Evolutionary conservation across 2,329 filamentous ascomycete genomes (phyloP).

Genomic region (Colletotrichum tabaci): DNA sequence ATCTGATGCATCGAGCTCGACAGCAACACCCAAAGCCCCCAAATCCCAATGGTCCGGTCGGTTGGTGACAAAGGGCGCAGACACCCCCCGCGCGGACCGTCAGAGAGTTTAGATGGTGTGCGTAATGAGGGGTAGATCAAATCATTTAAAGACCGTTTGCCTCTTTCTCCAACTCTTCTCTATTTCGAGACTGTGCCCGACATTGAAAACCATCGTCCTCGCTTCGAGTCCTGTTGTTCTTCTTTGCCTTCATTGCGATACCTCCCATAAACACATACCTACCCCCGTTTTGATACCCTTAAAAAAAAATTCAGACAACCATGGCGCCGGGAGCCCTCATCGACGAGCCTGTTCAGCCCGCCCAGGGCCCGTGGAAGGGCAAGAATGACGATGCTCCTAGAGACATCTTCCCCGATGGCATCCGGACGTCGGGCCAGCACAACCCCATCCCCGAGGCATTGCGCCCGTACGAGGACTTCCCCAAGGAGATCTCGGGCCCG

Average conservation of each 20-base stretch:
- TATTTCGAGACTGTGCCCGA: neutral
- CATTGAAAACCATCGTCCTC: neutral
- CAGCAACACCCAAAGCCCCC: conserved; percentile 14
- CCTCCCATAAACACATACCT: neutral
- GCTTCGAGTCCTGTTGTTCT: neutral
- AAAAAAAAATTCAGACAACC: neutral
- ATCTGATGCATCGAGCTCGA: conserved; percentile 39
- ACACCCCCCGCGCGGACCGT: conserved; percentile 5
- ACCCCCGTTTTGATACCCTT: conserved; percentile 19
- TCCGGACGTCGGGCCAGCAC: conserved; percentile 77
- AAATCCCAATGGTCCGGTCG: conserved; percentile 10
- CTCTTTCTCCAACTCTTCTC: conserved; percentile 6
- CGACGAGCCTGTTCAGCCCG: conserved; percentile 38
- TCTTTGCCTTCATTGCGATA: conserved; percentile 2
- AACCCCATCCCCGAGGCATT: conserved; percentile 76
- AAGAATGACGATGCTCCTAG: conserved; percentile 54
- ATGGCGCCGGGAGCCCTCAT: conserved; percentile 45
- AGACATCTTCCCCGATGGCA: conserved; percentile 62
- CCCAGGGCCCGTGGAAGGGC: conserved; percentile 36
- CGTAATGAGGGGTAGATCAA: conserved; percentile 30
- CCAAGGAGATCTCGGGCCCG: conserved; percentile 77
- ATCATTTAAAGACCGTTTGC: neutral
- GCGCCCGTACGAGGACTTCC: conserved; percentile 79
- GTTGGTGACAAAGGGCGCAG: conserved; percentile 26
- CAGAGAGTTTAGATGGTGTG: conserved; percentile 1